These are phyloP conservation scores for Monilinia aucupariae DNA, from an alignment of 2,329 filamentous ascomycete species.

Conservation along the genomic window DNA sequence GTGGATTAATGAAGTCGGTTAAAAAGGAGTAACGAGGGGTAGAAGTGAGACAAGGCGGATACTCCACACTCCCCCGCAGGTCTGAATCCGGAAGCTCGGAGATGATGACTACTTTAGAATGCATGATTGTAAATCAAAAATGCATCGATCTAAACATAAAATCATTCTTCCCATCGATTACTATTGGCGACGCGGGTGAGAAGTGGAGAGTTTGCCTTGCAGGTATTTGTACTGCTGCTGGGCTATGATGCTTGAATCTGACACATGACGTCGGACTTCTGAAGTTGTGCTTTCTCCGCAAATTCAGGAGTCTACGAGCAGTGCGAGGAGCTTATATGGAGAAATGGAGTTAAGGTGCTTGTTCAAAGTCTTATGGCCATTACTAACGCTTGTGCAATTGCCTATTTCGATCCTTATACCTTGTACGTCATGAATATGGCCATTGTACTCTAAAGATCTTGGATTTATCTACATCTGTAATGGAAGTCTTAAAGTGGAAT, in stretches of 20 bases:
- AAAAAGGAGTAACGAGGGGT: background rate
- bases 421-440: background rate
- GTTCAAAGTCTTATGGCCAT: background rate
- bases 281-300: background rate
- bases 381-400: background rate
- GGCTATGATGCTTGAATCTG: background rate
- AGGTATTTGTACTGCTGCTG: background rate
- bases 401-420: background rate
- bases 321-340: background rate
- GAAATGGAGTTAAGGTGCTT: background rate
- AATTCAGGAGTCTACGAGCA: background rate
- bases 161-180: background rate
- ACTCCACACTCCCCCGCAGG: no score
- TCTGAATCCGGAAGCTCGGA: background rate
- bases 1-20: background rate
- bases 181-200: background rate
- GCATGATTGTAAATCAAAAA: background rate
- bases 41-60: background rate
- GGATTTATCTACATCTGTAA: background rate
- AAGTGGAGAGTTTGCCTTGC: background rate
- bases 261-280: background rate
- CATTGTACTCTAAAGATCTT: background rate
- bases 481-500: background rate
- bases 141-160: background rate
- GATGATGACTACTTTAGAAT: background rate